Percentiles rank a stretch among this genome's conserved stretches.
These are phyloP conservation scores for Boehmeria nivea DNA, from an alignment of 306 rosid genomes.

Conservation along the genomic window DNA sequence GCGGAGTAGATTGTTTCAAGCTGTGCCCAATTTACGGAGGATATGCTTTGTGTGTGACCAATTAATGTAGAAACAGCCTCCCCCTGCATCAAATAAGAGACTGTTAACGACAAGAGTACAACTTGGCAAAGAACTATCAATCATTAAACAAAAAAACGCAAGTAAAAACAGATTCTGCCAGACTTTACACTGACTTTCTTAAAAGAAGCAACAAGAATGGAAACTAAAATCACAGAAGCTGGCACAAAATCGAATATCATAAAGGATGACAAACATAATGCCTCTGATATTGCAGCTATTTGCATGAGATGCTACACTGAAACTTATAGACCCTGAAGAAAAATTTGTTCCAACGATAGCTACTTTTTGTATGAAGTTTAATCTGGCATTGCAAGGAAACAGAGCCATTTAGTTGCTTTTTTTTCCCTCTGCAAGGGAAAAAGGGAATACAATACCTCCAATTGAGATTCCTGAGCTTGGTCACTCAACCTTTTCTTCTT, in stretches of 20 bases:
- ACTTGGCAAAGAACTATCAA: neutral
- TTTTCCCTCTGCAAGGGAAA: neutral
- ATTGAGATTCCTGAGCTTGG: slow-evolving; percentile 54
- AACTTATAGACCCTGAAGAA: neutral
- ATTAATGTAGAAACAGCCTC: slow-evolving; percentile 66
- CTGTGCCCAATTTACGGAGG: slow-evolving; percentile 77
- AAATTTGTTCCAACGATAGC: too few species aligned
- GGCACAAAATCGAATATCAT: neutral
- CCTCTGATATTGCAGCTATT: too few species aligned
- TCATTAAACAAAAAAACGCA: neutral
- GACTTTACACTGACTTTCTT: neutral
- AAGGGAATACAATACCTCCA: slow-evolving; percentile 52
- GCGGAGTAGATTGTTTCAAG: slow-evolving; percentile 72
- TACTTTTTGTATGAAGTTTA: too few species aligned
- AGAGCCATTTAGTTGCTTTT: too few species aligned
- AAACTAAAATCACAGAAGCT: neutral
- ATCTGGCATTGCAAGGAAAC: too few species aligned
- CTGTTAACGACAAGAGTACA: neutral
- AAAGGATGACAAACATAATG: too few species aligned
- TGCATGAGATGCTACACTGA: neutral
- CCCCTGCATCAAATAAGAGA: slow-evolving; percentile 42
- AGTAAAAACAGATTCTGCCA: neutral
- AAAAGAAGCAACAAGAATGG: neutral
- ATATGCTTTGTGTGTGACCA: slow-evolving; percentile 88
- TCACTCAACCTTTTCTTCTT: slow-evolving; percentile 70